These are phyloP conservation scores for Trametes versicolor DNA, from an alignment of 1,284 basidiomycete genomes.

Conservation along the genomic window DNA sequence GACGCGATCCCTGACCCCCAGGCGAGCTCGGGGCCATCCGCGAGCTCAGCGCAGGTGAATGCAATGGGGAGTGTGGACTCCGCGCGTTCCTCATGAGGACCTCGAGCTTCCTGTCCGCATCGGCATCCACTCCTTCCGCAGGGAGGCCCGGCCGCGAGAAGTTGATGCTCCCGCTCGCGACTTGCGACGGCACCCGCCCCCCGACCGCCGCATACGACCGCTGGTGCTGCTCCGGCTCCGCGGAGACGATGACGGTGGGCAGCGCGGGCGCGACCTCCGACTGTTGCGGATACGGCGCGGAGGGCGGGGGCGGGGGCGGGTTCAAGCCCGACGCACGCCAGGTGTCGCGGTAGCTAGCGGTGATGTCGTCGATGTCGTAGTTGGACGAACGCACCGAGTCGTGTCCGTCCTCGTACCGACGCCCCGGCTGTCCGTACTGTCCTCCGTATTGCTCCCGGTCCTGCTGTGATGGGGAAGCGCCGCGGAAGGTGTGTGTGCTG, in stretches of 20 bases:
- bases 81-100: slow-evolving; percentile 68
- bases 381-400: slow-evolving; percentile 46
- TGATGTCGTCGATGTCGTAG: slow-evolving; percentile 48
- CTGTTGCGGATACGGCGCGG: not conserved
- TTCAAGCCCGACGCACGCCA: slow-evolving; percentile 35
- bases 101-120: slow-evolving; percentile 63
- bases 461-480: slow-evolving; percentile 2
- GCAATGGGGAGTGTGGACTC: slow-evolving; percentile 24
- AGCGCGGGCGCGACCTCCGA: slow-evolving; percentile 42
- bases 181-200: slow-evolving; percentile 32
- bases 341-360: slow-evolving; percentile 40
- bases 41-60: slow-evolving; percentile 23
- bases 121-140: no score
- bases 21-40: slow-evolving; percentile 21
- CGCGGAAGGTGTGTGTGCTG: slow-evolving; percentile 23
- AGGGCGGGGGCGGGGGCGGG: slow-evolving; percentile 27
- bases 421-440: slow-evolving; percentile 2
- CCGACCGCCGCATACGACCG: slow-evolving; percentile 3
- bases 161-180: slow-evolving; percentile 48
- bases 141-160: slow-evolving; percentile 66
- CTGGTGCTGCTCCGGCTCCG: slow-evolving; percentile 34
- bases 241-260: slow-evolving; percentile 58
- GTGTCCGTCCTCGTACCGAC: not conserved
- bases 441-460: not conserved
- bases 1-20: slow-evolving; percentile 10